A percentile compares a stretch with the other conserved stretches of the same genome.
Evolutionary conservation across 164 flowering plant species (phyloP).

Genomic region (Vitis vinifera): DNA sequence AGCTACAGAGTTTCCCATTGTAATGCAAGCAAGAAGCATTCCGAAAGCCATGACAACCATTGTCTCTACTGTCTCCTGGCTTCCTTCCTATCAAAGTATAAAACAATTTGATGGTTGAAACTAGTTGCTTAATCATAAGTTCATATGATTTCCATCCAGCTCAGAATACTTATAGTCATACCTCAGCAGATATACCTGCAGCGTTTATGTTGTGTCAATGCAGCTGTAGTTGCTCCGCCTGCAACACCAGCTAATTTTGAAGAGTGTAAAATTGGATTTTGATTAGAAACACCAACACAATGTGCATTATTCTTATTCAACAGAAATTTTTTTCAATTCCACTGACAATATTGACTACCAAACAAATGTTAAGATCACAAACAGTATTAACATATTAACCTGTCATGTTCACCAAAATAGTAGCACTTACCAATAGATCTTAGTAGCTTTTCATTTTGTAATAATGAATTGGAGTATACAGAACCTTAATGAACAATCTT

Average conservation of each 20-base stretch:
- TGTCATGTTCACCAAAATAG: too few relatives aligned
- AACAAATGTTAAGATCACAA: too few relatives aligned
- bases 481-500: constrained; percentile 90
- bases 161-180: constrained; percentile 20
- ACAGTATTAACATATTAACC: too few relatives aligned
- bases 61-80: constrained; percentile 97
- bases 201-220: constrained; percentile 99
- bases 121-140: neutral
- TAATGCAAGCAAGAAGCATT: constrained; percentile 86
- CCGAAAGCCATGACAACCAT: constrained; percentile 97
- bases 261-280: neutral
- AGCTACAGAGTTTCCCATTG: constrained; percentile 70
- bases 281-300: too few relatives aligned
- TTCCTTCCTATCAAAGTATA: constrained; percentile 72
- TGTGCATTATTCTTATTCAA: too few relatives aligned
- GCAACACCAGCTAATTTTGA: constrained; percentile 91
- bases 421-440: too few relatives aligned
- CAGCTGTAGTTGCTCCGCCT: constrained; percentile 99
- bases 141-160: neutral
- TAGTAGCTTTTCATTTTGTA: too few relatives aligned
- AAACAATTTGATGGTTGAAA: constrained; percentile 1
- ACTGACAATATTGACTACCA: too few relatives aligned
- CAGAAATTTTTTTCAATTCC: too few relatives aligned
- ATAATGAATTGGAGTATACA: too few relatives aligned
- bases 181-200: constrained; percentile 99